Percentiles rank a stretch among this genome's conserved stretches.
These are phyloP conservation scores for Hypoxylon sp. DNA, from an alignment of 2,329 filamentous ascomycete species.

Conservation along the genomic window DNA sequence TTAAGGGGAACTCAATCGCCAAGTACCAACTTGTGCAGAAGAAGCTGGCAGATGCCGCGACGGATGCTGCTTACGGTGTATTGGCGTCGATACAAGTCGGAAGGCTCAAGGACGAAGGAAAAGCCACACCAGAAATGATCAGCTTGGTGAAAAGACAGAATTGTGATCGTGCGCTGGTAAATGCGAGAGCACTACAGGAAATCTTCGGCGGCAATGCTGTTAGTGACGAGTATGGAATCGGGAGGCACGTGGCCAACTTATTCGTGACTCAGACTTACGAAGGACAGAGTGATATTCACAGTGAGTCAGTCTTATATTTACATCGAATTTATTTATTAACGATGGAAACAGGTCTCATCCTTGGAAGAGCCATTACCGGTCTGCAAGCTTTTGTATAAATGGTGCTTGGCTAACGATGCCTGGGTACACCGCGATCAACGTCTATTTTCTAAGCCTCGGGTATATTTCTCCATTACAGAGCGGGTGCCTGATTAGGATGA, in stretches of 20 bases:
- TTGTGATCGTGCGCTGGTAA: conserved; percentile 86
- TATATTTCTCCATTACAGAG: too few relatives aligned
- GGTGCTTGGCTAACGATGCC: too few relatives aligned
- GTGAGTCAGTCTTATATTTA: conserved; percentile 62
- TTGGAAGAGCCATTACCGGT: conserved; percentile 73
- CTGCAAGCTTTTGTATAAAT: conserved; percentile 75
- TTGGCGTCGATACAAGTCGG: conserved; percentile 90
- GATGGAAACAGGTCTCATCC: conserved; percentile 66
- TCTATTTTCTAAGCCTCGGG: neutral
- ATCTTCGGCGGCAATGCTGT: conserved; percentile 98
- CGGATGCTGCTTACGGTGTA: conserved; percentile 91
- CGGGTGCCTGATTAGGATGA: too few relatives aligned
- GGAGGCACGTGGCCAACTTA: conserved; percentile 91
- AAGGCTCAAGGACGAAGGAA: conserved; percentile 89
- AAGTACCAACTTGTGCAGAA: conserved; percentile 98
- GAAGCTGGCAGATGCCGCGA: conserved; percentile 92
- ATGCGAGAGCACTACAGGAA: conserved; percentile 85
- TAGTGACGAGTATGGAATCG: conserved; percentile 95
- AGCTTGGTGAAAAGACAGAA: conserved; percentile 97
- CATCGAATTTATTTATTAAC: conserved; percentile 41
- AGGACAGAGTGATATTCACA: conserved; percentile 96
- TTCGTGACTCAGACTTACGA: conserved; percentile 99
- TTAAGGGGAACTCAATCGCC: conserved; percentile 93
- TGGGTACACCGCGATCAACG: neutral
- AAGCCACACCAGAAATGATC: conserved; percentile 93